A percentile compares a stretch with the other conserved stretches of the same genome.
phyloP scores from a whole-genome alignment of 2,329 filamentous ascomycete genomes.

The Pestalotiopsis sp. region DNA sequence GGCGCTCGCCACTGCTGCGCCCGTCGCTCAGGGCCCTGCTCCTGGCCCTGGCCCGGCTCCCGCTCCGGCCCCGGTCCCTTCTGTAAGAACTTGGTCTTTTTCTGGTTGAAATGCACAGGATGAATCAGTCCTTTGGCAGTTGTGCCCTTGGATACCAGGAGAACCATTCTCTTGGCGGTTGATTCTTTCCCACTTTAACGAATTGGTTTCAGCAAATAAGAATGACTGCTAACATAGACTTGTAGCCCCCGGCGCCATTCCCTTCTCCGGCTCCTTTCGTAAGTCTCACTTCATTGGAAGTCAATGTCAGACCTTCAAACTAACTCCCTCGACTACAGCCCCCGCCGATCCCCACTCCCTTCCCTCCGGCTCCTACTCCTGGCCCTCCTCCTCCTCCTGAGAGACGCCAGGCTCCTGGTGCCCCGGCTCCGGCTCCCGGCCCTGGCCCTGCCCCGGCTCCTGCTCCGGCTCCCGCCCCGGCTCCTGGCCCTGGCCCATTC shows the following conservation, averaged over 20 bases:
- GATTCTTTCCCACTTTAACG: not conserved
- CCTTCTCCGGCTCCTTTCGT: not conserved
- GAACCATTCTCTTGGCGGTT: not conserved
- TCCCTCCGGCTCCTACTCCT: not conserved
- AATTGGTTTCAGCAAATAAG: not conserved
- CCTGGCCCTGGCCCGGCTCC: not conserved
- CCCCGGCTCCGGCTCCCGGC: not conserved
- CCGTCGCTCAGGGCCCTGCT: not conserved
- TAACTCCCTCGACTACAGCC: not conserved
- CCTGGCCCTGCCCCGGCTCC: not conserved
- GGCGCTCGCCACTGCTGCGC: constrained; percentile 1
- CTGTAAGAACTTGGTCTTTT: not conserved
- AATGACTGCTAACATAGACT: not conserved
- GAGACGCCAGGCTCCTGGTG: not conserved
- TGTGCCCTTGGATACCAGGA: not conserved
- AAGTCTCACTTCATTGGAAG: not conserved
- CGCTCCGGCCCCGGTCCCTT: not conserved
- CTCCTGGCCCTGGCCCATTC: not conserved
- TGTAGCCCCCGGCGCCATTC: not conserved
- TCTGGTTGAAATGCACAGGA: not conserved
- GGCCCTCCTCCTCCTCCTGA: constrained; percentile 4
- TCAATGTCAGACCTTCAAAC: not conserved
- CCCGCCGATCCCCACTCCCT: not conserved
- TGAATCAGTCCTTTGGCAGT: not conserved
- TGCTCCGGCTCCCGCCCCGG: not conserved